A percentile compares a stretch with the other conserved stretches of the same genome.
These are phyloP conservation scores for Kwoniella dejecticola DNA, from an alignment of 768 basidiomycete species.

Conservation along the genomic window DNA sequence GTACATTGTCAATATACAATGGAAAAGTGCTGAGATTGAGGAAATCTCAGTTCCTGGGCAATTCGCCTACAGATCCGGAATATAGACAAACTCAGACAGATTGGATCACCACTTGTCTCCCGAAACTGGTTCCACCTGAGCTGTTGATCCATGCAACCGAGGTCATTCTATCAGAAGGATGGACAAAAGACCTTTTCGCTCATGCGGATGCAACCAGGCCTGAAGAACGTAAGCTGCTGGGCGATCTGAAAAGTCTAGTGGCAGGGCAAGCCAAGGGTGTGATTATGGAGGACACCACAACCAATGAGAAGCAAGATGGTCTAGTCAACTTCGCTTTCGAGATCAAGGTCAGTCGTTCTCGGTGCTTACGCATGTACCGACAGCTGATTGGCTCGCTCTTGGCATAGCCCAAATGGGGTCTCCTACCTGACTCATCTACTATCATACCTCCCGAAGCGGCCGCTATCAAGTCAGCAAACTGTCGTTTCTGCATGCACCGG, in stretches of 20 bases:
- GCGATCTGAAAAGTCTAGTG: slow-evolving; percentile 4
- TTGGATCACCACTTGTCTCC: slow-evolving; percentile 69
- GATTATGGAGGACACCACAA: slow-evolving; percentile 75
- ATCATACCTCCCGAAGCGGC: slow-evolving; percentile 66
- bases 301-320: slow-evolving; percentile 51
- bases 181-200: slow-evolving; percentile 65
- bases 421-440: slow-evolving; percentile 66
- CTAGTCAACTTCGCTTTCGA: slow-evolving; percentile 67
- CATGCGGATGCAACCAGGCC: slow-evolving; percentile 64
- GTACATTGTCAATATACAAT: slow-evolving; percentile 61
- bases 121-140: slow-evolving; percentile 65
- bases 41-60: slow-evolving; percentile 59
- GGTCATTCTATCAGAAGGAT: slow-evolving; percentile 60
- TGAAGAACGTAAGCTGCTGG: slow-evolving; percentile 56
- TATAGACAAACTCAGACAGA: slow-evolving; percentile 57
- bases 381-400: no score
- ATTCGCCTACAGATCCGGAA: slow-evolving; percentile 22
- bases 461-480: slow-evolving; percentile 68
- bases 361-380: no score
- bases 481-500: slow-evolving; percentile 90
- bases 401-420: slow-evolving; percentile 98
- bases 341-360: slow-evolving; percentile 70
- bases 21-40: slow-evolving; percentile 75
- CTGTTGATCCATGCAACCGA: slow-evolving; percentile 65
- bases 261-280: slow-evolving; percentile 60